These are phyloP conservation scores for Lactifluus subvellereus DNA, from an alignment of 768 basidiomycete species.

Conservation along the genomic window DNA sequence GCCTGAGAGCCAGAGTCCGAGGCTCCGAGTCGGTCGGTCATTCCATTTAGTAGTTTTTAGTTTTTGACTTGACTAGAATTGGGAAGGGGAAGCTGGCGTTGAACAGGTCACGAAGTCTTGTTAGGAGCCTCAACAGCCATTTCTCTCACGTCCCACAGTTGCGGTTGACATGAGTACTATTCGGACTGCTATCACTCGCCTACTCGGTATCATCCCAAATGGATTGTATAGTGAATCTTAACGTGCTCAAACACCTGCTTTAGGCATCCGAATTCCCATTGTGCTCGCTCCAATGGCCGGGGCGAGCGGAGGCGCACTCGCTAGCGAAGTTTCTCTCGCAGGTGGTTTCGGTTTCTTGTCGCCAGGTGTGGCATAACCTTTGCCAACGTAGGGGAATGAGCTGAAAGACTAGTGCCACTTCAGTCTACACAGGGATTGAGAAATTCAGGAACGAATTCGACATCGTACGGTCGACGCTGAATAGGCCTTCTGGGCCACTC, in stretches of 20 bases:
- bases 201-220: constrained; percentile 39
- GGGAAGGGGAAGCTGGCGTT: no score
- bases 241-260: not conserved
- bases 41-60: no score
- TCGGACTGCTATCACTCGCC: constrained; percentile 42
- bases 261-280: constrained; percentile 55
- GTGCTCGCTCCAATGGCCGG: constrained; percentile 67
- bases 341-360: constrained; percentile 76
- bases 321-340: constrained; percentile 51
- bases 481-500: constrained; percentile 29
- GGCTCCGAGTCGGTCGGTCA: no score
- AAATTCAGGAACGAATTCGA: constrained; percentile 46
- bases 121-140: no score
- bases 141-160: not conserved
- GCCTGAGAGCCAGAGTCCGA: no score
- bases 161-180: constrained; percentile 25
- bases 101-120: no score
- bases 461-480: constrained; percentile 44
- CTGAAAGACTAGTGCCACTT: not conserved
- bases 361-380: constrained; percentile 40
- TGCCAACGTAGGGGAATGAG: not conserved
- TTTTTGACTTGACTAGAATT: no score
- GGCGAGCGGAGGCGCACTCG: constrained; percentile 49
- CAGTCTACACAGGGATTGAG: constrained; percentile 46
- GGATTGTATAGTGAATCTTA: not conserved